Evolutionary conservation across 345 rosid genomes (phyloP), one percentile per base, ranked within the genome.

Genomic region (Linum lewisii): DNA sequence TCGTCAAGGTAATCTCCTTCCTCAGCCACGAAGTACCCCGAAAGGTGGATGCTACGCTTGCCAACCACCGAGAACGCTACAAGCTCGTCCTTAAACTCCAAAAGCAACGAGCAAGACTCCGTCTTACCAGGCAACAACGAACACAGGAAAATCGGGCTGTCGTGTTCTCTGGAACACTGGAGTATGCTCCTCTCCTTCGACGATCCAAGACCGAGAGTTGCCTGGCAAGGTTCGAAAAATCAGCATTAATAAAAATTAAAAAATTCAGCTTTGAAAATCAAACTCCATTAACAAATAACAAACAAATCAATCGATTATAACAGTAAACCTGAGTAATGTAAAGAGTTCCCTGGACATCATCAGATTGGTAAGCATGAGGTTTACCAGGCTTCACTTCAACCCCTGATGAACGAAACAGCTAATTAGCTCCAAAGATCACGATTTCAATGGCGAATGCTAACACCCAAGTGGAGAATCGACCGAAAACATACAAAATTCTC

Each of bases 301-400:
- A 42, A 42, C 47, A 11, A 42, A 7, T 16, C 16, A 16, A 42
- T 11, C 47, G 13, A 4, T 3, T 1, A 42, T 0, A 42, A 42
- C 1, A 42, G 47, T n/a, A 9, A 11, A 42, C 97, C 96, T 90
- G 99, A 4, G 99, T 94, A 13, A 90, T 59, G 61, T 78, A 85
- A 64, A 94, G 88, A 72, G 56, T 84, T 62, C 96, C 95, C 26
- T 71, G 65, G 29, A 84, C 84, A 66, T 71, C 77, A 36, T 70
- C 77, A 3, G 87, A 87, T 63, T 76, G 72, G 60, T 72, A 83
- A 50, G 89, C 77, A 63, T 84, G 82, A 29, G 89, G 86, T 63
- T 82, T 80, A 34, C 84, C 95, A 7, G 99, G 93, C 78, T 87
- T 84, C 71, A 94, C 85, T 77, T 90, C 97, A 64, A 85, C 63